Base-by-base conservation (phyloP, 2,329 filamentous ascomycete genomes). In the Penicillium freii region DNA sequence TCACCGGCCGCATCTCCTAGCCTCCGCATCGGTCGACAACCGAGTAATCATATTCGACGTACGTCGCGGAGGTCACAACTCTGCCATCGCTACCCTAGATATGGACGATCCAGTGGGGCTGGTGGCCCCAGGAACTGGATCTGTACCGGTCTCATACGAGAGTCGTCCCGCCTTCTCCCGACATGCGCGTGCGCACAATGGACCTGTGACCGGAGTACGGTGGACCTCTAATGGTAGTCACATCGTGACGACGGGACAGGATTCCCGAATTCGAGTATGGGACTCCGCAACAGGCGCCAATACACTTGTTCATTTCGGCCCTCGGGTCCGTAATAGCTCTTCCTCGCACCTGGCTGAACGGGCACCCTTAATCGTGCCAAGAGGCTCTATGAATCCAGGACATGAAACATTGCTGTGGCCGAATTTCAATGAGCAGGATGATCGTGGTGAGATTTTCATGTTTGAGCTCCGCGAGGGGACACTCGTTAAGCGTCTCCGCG, bases 31-130 rank as follows among this genome's bases (percentile, higher is more conserved):
- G n/a, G 84, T 87, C 0, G 92, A 97, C 70, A 92, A 92, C 21
- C 88, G 86, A 10, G 86, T 92, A 2, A 85, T 92, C 23, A 79
- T 97, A 36, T 97, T 93, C 87, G 93, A 97, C 71, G 84, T 97
- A 27, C 83, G 93, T 4, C 86, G 90, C 33, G 89, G 90, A 31
- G 75, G 75, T 9, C 71, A 73, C 54, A 88, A 88, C 21, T 87
- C 87, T 7, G 85, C 88, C 21, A 80, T 97, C 33, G 91, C 87
- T 0, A 82, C 89, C 40, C 81, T 97, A 1, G 90, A 97, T 69
- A 86, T 91, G 75, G 91, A 96, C 69, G 91, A 97, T 69, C 87
- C 86, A 3, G 78, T 89, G 3, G 92, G 92, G 1, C 72, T 92
- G 5, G 73, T 83, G 8, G 59, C 61, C 33, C 68, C 66, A 63